A percentile compares a stretch with the other conserved stretches of the same genome.
Evolutionary conservation across 2,329 filamentous ascomycete species (phyloP).

Genomic region (Ophiostoma sp.): DNA sequence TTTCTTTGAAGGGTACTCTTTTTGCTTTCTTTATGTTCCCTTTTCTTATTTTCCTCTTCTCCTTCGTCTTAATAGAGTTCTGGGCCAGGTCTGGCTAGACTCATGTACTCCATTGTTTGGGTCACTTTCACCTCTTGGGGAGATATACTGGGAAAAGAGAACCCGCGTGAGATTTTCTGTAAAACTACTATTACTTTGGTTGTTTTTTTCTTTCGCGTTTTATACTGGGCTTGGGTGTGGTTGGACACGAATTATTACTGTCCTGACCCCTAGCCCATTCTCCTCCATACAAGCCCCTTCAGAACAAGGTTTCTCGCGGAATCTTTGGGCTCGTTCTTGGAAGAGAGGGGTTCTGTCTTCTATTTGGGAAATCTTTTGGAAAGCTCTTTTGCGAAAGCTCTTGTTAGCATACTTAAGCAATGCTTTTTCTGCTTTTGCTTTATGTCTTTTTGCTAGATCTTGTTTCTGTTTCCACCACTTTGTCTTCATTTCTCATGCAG

Average conservation of each 20-base stretch:
- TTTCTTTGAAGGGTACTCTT: background rate
- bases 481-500: slow-evolving; percentile 4
- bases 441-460: background rate
- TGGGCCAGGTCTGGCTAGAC: slow-evolving; percentile 8
- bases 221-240: background rate
- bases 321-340: background rate
- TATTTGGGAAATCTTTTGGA: background rate
- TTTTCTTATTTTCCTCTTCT: background rate
- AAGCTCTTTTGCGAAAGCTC: background rate
- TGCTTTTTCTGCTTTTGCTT: background rate
- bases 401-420: background rate
- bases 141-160: background rate
- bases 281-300: background rate
- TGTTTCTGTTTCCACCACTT: background rate
- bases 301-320: slow-evolving; percentile 1
- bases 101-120: slow-evolving; percentile 21
- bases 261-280: background rate
- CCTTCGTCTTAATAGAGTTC: slow-evolving; percentile 9
- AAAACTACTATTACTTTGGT: background rate
- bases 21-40: background rate
- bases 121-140: background rate
- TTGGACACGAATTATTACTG: background rate
- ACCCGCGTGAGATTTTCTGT: background rate
- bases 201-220: background rate
- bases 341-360: background rate